These are phyloP conservation scores for Ottelia alismoides DNA, from an alignment of 106 monocot species.

Conservation along the genomic window DNA sequence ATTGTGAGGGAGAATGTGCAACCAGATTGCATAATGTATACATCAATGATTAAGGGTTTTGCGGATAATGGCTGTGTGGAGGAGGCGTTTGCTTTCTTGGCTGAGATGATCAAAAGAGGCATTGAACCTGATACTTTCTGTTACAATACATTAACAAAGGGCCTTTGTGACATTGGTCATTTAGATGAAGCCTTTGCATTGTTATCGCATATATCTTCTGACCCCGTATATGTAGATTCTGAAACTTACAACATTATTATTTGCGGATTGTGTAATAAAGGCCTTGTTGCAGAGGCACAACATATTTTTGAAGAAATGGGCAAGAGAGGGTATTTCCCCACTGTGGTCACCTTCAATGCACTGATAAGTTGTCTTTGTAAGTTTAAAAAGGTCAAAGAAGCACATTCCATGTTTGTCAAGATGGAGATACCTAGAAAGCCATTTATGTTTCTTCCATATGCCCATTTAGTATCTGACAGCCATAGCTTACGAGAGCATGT, in stretches of 20 bases:
- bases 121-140: constrained; percentile 65
- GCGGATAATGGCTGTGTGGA: constrained; percentile 31
- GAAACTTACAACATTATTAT: constrained; percentile 72
- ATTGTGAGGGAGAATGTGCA: constrained; percentile 28
- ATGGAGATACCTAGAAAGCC: constrained; percentile 78
- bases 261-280: constrained; percentile 71
- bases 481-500: constrained; percentile 26
- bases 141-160: constrained; percentile 82
- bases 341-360: constrained; percentile 58
- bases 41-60: constrained; percentile 66
- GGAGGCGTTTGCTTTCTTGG: constrained; percentile 47
- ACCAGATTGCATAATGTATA: constrained; percentile 74
- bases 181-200: constrained; percentile 57
- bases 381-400: constrained; percentile 41
- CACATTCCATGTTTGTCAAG: constrained; percentile 43
- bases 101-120: constrained; percentile 49
- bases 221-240: constrained; percentile 42
- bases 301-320: constrained; percentile 81
- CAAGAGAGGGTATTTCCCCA: constrained; percentile 47
- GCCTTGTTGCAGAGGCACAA: constrained; percentile 57
- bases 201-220: constrained; percentile 33
- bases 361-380: constrained; percentile 79
- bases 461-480: constrained; percentile 25
- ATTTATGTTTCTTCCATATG: constrained; percentile 61
- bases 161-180: constrained; percentile 54